Base-by-base conservation (phyloP, 352 stramenopile species). In the Peronosclerospora sorghi region DNA sequence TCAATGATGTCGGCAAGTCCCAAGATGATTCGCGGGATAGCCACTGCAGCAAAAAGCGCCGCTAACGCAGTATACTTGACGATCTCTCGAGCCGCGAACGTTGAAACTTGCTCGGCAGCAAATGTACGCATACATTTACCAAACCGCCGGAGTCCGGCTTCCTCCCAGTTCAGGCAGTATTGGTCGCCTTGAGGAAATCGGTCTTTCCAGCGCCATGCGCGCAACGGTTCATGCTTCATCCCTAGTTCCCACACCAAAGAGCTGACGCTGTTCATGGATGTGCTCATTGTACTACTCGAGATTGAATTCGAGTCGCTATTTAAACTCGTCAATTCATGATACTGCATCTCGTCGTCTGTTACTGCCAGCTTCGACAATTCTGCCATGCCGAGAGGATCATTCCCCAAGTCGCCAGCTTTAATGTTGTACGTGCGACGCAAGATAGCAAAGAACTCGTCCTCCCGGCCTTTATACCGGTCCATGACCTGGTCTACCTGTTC, bases 151-250 rank as follows among this genome's bases (percentile, higher is more conserved):
- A 92, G 45, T 24, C 79, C 41, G 13, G 63, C 63, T 56, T 90
- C 74, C 42, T 92, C 80, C 77, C 77, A 92, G 30, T 68, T 45
- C 0, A 92, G 50, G 45, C 77, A 84, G 45, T 89, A 92, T 38
- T 92, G 80, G 24, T 92, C 80, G 13, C 77, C 80, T 35, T 88
- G 73, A 4, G 66, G 64, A 32, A 90, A 83, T 1, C 80, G 73
- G 24, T 92, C 77, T 34, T 86, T 88, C 80, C 80, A 92, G 2
- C 76, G 62, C 80, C 80, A 92, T 2, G 75, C 73, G 6, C 74
- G 73, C 37, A 85, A 61, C 9, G 52, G 55, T 28, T 65, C 64
- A 38, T 54, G 57, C 29, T 40, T 55, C 9, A 19, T 62, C 19
- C 59, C 59, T 17, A 61, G 10, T 17, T 68, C 59, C 59, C 59